phyloP scores from a whole-genome alignment of 2,329 filamentous ascomycete species.

The Coleophoma eucalyptorum region DNA sequence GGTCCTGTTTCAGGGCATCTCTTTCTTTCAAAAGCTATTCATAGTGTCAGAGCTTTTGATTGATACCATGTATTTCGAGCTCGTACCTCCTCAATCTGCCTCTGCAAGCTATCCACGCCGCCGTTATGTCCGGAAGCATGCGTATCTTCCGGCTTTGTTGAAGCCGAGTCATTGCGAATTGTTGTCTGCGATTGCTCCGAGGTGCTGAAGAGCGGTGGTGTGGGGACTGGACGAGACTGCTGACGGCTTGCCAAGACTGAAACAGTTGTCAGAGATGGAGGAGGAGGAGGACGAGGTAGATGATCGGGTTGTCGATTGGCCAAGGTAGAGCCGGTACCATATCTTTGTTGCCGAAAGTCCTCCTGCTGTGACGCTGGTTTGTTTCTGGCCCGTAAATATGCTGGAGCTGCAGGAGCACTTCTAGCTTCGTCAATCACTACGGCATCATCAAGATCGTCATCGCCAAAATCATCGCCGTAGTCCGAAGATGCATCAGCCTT shows the following conservation, averaged over 20 bases:
- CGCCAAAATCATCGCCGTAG: constrained; percentile 30
- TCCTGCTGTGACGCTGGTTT: constrained; percentile 14
- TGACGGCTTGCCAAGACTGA: too few species aligned
- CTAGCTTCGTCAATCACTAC: constrained; percentile 39
- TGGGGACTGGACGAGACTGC: neutral
- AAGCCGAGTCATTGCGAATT: constrained; percentile 11
- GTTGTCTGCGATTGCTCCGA: constrained; percentile 3
- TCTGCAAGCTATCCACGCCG: constrained; percentile 15
- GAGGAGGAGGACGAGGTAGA: neutral
- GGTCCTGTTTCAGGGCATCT: constrained; percentile 50
- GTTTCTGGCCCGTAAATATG: constrained; percentile 10
- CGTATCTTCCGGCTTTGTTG: constrained; percentile 11
- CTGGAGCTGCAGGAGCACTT: constrained; percentile 15
- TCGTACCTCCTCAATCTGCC: constrained; percentile 22
- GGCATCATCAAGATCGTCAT: constrained; percentile 47
- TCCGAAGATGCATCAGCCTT: constrained; percentile 27
- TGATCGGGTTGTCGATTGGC: constrained; percentile 10
- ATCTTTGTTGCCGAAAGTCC: constrained; percentile 17
- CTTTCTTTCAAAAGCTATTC: constrained; percentile 43
- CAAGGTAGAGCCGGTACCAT: constrained; percentile 8
- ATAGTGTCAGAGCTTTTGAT: neutral
- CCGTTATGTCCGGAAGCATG: constrained; percentile 5
- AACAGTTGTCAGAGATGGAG: neutral
- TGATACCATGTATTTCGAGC: too few species aligned
- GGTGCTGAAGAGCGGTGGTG: constrained; percentile 9